Conservation (phyloP, 495 filamentous ascomycete genomes). For the Penicillium macrosclerotiorum region DNA sequence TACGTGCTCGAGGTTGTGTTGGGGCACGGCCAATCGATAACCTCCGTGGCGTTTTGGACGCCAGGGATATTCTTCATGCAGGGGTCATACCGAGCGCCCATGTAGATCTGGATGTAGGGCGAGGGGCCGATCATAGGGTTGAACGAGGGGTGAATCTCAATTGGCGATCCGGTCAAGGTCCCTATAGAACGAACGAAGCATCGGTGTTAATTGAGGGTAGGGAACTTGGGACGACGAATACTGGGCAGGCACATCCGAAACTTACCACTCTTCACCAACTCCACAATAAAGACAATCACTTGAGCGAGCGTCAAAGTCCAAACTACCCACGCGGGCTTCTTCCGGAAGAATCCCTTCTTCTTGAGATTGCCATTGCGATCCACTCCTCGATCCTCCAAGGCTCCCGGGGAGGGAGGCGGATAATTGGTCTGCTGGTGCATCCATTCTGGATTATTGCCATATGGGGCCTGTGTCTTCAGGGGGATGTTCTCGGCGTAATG, state of each 20-base stretch:
- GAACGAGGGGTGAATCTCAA: conserved; percentile 80
- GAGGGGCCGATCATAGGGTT: conserved; percentile 98
- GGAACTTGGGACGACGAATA: too few relatives aligned
- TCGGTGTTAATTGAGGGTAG: conserved; percentile 14
- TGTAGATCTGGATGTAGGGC: conserved; percentile 85
- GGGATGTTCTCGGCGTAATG: conserved; percentile 55
- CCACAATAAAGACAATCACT: conserved; percentile 83
- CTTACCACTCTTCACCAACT: conserved; percentile 80
- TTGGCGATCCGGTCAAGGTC: conserved; percentile 60
- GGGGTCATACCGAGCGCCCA: conserved; percentile 89
- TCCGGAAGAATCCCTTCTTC: conserved; percentile 52
- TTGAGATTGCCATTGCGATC: conserved; percentile 20
- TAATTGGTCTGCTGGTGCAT: conserved; percentile 46
- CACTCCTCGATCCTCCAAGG: conserved; percentile 12
- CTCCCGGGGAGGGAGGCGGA: conserved; percentile 35
- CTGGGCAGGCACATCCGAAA: too few relatives aligned
- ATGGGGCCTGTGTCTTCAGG: conserved; percentile 37
- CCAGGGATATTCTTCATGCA: conserved; percentile 85
- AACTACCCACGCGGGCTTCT: conserved; percentile 76
- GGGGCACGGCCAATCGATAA: conserved; percentile 70
- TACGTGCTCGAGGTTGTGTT: conserved; percentile 59
- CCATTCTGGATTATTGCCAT: conserved; percentile 34
- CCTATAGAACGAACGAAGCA: conserved; percentile 11
- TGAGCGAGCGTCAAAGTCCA: conserved; percentile 78
- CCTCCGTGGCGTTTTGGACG: conserved; percentile 55